Conservation (phyloP, 805 yeast genomes). For the Myxozyma vanderwaltii region DNA sequence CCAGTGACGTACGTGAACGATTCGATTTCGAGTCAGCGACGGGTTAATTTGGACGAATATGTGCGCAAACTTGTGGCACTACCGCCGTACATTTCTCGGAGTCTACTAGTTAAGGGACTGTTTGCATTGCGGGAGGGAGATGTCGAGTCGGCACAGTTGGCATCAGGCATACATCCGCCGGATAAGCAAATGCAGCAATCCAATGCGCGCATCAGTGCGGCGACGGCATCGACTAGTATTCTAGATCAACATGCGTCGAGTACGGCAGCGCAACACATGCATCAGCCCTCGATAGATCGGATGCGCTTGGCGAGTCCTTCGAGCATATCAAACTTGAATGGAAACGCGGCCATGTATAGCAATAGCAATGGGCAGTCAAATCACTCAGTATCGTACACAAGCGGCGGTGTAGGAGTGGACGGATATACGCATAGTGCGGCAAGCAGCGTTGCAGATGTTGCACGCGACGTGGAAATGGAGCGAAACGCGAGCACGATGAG, state of each 20-base stretch:
- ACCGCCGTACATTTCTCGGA: conserved; percentile 62
- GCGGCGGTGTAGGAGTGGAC: conserved; percentile 3
- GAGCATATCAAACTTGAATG: background rate
- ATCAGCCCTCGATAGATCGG: conserved; percentile 13
- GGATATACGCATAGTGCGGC: conserved; percentile 15
- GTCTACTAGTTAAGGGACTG: conserved; percentile 56
- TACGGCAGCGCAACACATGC: background rate
- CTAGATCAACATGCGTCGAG: background rate
- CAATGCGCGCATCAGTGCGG: background rate
- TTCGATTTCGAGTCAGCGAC: conserved; percentile 57
- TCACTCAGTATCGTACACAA: conserved; percentile 13
- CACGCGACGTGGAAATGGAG: conserved; percentile 22
- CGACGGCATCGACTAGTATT: background rate
- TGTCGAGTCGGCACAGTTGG: conserved; percentile 49
- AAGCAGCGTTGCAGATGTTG: conserved; percentile 3
- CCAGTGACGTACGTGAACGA: conserved; percentile 92
- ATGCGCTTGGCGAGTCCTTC: conserved; percentile 10
- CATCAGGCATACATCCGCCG: conserved; percentile 24
- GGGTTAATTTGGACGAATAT: conserved; percentile 58
- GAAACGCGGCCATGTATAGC: background rate
- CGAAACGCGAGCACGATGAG: conserved; percentile 10
- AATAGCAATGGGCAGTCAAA: background rate
- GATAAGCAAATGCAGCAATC: background rate
- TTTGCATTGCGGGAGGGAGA: conserved; percentile 72
- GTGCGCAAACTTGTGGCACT: conserved; percentile 63